These are phyloP conservation scores for Phytophthora megakarya DNA, from an alignment of 352 stramenopile species.

Conservation along the genomic window DNA sequence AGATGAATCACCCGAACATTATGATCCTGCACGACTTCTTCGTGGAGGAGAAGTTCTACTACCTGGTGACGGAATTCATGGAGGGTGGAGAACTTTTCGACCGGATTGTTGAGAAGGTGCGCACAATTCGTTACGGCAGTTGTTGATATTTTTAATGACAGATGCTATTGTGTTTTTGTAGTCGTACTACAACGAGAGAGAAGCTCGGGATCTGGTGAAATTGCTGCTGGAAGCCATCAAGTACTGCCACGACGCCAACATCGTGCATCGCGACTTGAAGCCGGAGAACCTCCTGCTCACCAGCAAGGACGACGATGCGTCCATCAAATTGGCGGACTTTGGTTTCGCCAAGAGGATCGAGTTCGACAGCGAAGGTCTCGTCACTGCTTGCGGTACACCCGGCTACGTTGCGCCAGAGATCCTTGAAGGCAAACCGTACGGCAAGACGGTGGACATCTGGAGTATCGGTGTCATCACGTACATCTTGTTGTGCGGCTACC, in stretches of 20 bases:
- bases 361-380: conserved; percentile 68
- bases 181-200: conserved; percentile 91
- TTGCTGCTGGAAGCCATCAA: conserved; percentile 87
- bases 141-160: conserved; percentile 15
- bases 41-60: conserved; percentile 94
- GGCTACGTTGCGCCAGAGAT: conserved; percentile 88
- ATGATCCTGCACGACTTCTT: conserved; percentile 95
- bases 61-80: conserved; percentile 98
- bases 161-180: conserved; percentile 31
- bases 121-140: conserved; percentile 2
- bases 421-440: conserved; percentile 75
- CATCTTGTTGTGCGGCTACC: conserved; percentile 86
- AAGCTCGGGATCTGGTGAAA: conserved; percentile 87
- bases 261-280: conserved; percentile 87
- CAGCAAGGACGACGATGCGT: conserved; percentile 82
- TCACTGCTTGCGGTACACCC: conserved; percentile 82
- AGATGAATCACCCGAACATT: conserved; percentile 94
- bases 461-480: conserved; percentile 92
- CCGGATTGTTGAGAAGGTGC: conserved; percentile 86
- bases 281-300: conserved; percentile 85
- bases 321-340: conserved; percentile 89
- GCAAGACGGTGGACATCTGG: conserved; percentile 88
- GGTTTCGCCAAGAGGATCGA: conserved; percentile 87
- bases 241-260: conserved; percentile 87
- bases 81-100: conserved; percentile 91